Evolutionary conservation across 2,329 filamentous ascomycete species (phyloP), one percentile per base, ranked within the genome.

Genomic region (Coniochaeta sp.): DNA sequence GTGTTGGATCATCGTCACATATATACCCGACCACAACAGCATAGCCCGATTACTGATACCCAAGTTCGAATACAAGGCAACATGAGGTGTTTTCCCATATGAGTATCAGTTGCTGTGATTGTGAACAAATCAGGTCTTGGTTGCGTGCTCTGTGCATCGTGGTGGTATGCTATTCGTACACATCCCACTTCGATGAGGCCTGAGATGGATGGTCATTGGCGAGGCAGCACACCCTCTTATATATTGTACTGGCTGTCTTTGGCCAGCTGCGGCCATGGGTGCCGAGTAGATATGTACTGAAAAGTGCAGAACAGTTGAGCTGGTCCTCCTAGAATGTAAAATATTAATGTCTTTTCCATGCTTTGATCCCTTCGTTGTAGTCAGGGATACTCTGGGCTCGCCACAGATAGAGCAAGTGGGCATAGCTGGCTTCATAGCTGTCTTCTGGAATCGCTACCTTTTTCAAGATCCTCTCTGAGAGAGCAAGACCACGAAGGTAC

Each of bases 41-140:
- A 52, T 52, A 52, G 47, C 47, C 47, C 47, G 47, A 28, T 52
- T 17, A 52, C 47, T 52, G 47, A 52, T 52, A 52, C 47, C 47
- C 47, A 52, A 52, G 24, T 52, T 17, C 22, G 47, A 52, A 28
- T 52, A 52, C 47, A 52, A 52, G 47, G 47, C 47, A 52, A 52
- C 47, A 52, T n/a, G 47, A 52, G 47, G 11, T 17, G 26, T 52
- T 52, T 52, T 47, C 43, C 8, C 11, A 12, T 47, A 24, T 47
- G 38, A n/a, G 38, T 47, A 43, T n/a, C n/a, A 12, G 19, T 7
- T 50, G 22, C 22, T 50, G 44, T 16, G 3, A 3, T 28, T 50
- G 44, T 50, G 44, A 50, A 8, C 47, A 31, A 52, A 26, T 52
- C 47, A 22, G 11, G 12, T n/a, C 24, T 6, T n/a, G 47, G 47